Evolutionary conservation across 2,329 filamentous ascomycete genomes (phyloP).

Genomic region (Aspergillus niger): DNA sequence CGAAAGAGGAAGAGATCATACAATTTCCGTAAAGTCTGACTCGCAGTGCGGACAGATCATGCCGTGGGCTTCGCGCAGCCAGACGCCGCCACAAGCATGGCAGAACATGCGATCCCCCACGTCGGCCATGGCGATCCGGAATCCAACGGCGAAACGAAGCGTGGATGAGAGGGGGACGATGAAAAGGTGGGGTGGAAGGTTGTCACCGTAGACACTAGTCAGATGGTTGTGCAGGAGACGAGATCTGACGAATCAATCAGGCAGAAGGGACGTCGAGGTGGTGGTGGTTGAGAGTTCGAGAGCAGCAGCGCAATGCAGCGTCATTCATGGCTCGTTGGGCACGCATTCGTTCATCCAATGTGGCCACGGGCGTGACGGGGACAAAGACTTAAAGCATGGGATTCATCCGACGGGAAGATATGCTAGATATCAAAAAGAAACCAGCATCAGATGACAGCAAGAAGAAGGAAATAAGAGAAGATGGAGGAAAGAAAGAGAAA

Average conservation of each 20-base stretch:
- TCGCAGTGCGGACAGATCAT: constrained; percentile 76
- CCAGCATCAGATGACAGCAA: not conserved
- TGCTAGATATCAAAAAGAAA: not conserved
- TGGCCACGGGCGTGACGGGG: not conserved
- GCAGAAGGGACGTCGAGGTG: not conserved
- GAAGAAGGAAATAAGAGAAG: not conserved
- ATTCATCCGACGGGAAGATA: not conserved
- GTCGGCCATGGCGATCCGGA: constrained; percentile 35
- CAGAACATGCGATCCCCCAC: constrained; percentile 75
- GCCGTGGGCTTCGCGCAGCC: constrained; percentile 69
- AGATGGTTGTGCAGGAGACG: not conserved
- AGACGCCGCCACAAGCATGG: constrained; percentile 77
- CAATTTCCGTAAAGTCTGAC: constrained; percentile 82
- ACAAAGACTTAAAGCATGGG: not conserved
- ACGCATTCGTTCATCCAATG: not conserved
- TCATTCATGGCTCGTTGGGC: constrained; percentile 5
- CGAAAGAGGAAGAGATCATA: constrained; percentile 49
- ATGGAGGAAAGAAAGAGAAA: constrained; percentile 4
- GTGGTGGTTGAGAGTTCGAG: not conserved
- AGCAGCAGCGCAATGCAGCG: constrained; percentile 1
- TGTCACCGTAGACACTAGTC: not conserved
- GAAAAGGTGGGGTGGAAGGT: not conserved
- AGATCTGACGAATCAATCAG: constrained; percentile 4
- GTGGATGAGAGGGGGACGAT: not conserved
- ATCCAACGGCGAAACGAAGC: not conserved